Base-by-base conservation (phyloP, 805 yeast species). In the Hemisphaericaspora nanyangensis region DNA sequence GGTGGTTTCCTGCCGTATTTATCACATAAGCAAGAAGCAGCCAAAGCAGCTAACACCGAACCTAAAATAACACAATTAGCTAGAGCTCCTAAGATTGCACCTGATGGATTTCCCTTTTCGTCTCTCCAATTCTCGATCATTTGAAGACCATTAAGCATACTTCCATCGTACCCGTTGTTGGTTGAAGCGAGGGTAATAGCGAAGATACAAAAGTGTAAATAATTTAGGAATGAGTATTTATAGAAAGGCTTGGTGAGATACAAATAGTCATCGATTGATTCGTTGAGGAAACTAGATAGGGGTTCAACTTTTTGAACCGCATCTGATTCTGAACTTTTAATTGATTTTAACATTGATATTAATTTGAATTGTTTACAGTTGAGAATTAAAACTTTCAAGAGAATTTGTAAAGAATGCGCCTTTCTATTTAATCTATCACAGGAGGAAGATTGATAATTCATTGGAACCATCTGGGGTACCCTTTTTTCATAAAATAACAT, bases 141-240 rank as follows among this genome's bases (percentile, higher is more conserved):
- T 48, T 76, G 80, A 43, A 76, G 60, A 28, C 77, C 76, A 46
- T 76, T 75, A 48, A 76, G 55, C 64, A 76, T 60, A n/a, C 72
- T 65, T 42, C 73, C 74, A 54, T 72, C 77, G 44, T 63, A 72
- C 43, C 77, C 76, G 31, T 61, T 67, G 46, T 70, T 72, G 35
- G 77, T 68, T 7, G 79, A 67, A 17, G 76, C 61, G 30, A 74
- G 52, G 17, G 76, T 64, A 40, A 68, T 60, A 19, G 71, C 55
- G 29, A 71, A 55, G 22, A 76, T 53, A 5, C 64, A 50, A 28
- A 57, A 44, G 43, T 68, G 64, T 43, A 77, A 59, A 22, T 44
- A 43, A 3, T 61, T 34, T 35, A 76, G 52, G 47, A 73, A 71
- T 8, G 61, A 58, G 11, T 64, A 65, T 25, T 46, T 49, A 43